phyloP scores from a whole-genome alignment of 176 grass and related monocot species.

The Rhynchospora pubera region DNA sequence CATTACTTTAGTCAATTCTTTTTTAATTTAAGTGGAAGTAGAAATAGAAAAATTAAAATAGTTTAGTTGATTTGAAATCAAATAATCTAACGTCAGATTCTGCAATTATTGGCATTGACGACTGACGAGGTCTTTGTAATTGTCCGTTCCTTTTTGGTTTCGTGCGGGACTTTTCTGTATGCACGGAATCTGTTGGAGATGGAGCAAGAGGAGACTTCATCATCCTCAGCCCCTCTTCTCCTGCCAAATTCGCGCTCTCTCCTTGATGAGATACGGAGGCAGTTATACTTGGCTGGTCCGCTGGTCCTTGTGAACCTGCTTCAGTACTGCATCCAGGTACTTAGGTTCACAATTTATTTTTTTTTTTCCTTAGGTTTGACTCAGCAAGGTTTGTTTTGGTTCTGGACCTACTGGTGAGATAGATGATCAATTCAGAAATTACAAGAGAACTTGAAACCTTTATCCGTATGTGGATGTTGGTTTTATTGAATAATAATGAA shows the following conservation, averaged over 20 bases:
- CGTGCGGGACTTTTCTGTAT: not conserved
- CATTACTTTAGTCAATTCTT: not conserved
- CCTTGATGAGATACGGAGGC: slow-evolving; percentile 22
- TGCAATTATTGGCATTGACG: not conserved
- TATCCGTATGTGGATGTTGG: not conserved
- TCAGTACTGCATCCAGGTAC: slow-evolving; percentile 13
- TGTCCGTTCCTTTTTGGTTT: not conserved
- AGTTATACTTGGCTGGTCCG: slow-evolving; percentile 28
- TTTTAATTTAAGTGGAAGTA: not conserved
- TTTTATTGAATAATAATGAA: not conserved
- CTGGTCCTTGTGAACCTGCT: slow-evolving; percentile 18
- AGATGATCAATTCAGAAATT: not conserved
- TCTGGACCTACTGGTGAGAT: not conserved
- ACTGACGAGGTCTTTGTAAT: not conserved
- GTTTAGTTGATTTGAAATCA: too few relatives aligned
- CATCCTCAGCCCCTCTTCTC: not conserved
- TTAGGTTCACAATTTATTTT: too few relatives aligned
- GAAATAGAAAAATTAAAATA: too few relatives aligned
- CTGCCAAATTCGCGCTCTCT: not conserved
- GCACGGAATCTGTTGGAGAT: not conserved
- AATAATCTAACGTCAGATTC: not conserved
- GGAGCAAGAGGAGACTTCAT: too few relatives aligned
- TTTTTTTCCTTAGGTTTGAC: too few relatives aligned
- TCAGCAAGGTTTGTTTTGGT: too few relatives aligned
- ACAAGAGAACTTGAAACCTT: not conserved